Evolutionary conservation across 1,139 yeast genomes (phyloP).

Genomic region (Hansenula sp.): DNA sequence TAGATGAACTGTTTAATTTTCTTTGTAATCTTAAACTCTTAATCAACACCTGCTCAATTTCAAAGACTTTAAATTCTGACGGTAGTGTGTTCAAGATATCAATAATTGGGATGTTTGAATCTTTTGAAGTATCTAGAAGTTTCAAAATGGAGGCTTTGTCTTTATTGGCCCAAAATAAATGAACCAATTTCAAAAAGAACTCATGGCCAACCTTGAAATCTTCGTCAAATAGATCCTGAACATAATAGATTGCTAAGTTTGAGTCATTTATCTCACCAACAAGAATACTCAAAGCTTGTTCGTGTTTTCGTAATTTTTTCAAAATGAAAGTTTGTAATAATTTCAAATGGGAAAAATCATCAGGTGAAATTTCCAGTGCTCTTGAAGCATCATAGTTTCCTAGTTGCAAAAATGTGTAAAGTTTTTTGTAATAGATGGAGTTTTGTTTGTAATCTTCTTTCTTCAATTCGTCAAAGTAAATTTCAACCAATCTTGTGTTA

Average conservation of each 20-base stretch:
- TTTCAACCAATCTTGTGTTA: constrained; percentile 51
- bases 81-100: constrained; percentile 53
- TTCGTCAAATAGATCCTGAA: constrained; percentile 46
- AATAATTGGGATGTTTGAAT: constrained; percentile 45
- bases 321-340: constrained; percentile 56
- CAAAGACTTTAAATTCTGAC: constrained; percentile 30
- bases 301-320: constrained; percentile 57
- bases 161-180: constrained; percentile 26
- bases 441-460: constrained; percentile 8
- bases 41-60: constrained; percentile 42
- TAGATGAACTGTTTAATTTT: constrained; percentile 22
- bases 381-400: constrained; percentile 29
- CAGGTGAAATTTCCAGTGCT: constrained; percentile 36
- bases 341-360: constrained; percentile 21
- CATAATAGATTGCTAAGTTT: constrained; percentile 55
- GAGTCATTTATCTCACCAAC: constrained; percentile 58
- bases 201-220: constrained; percentile 35
- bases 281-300: constrained; percentile 59
- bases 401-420: constrained; percentile 10
- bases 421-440: constrained; percentile 29
- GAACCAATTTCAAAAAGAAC: constrained; percentile 30
- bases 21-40: constrained; percentile 40
- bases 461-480: constrained; percentile 40
- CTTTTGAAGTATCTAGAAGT: constrained; percentile 45
- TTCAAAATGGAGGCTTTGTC: constrained; percentile 36